These are phyloP conservation scores for Oryza coarctata DNA, from an alignment of 176 grass and related monocot species.

Conservation along the genomic window DNA sequence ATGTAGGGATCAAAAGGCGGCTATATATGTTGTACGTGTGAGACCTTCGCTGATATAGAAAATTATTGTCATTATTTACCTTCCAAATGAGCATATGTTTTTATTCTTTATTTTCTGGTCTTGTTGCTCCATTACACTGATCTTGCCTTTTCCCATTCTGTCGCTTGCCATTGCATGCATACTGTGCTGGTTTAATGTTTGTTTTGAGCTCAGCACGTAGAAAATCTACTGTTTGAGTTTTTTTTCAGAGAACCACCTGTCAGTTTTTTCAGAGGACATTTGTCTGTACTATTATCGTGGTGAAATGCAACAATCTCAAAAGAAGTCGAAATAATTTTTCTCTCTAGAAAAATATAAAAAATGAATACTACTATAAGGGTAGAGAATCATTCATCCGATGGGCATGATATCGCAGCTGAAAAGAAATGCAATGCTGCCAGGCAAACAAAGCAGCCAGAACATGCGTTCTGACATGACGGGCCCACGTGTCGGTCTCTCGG, in stretches of 20 bases:
- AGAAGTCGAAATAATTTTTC: background rate
- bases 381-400: background rate
- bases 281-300: background rate
- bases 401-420: background rate
- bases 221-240: background rate
- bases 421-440: too few relatives aligned
- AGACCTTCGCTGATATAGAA: slow-evolving; percentile 44
- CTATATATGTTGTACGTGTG: slow-evolving; percentile 57
- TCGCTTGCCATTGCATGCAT: background rate
- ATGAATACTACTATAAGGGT: background rate
- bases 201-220: background rate
- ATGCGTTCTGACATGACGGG: background rate
- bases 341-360: background rate
- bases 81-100: background rate
- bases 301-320: background rate
- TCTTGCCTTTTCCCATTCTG: background rate
- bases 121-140: background rate
- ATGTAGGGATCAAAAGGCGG: slow-evolving; percentile 42
- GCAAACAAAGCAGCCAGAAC: background rate
- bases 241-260: too few relatives aligned
- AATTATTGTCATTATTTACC: slow-evolving; percentile 10
- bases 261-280: background rate
- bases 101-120: background rate
- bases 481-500: background rate
- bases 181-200: background rate